Evolutionary conservation across 768 basidiomycete genomes (phyloP).

Genomic region (Kwoniella dendrophila): DNA sequence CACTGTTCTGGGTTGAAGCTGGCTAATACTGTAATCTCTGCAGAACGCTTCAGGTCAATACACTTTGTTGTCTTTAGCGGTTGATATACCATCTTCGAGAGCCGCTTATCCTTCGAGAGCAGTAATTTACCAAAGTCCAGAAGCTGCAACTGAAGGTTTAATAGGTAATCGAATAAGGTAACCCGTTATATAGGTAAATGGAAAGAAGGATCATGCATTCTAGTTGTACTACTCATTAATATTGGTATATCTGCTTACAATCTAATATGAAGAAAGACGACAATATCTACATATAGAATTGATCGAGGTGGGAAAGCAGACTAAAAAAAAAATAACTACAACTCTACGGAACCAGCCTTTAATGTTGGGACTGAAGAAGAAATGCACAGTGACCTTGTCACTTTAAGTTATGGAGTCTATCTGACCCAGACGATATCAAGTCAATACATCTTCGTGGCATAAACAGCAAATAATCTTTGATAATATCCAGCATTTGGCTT

Average conservation of each 20-base stretch:
- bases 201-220: conserved; percentile 3
- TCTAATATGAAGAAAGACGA: no score
- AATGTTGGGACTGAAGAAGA: no score
- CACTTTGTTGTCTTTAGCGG: conserved; percentile 48
- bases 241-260: no score
- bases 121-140: conserved; percentile 48
- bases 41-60: conserved; percentile 50
- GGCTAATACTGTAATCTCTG: no score
- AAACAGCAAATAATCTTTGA: conserved; percentile 47
- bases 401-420: no score
- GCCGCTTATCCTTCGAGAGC: conserved; percentile 47
- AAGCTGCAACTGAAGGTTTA: conserved; percentile 50
- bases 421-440: no score
- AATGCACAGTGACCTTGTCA: no score
- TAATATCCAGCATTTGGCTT: conserved; percentile 30
- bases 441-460: conserved; percentile 45
- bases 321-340: no score
- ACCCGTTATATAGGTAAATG: no score
- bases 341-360: no score
- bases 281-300: no score
- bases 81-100: conserved; percentile 48
- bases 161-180: conserved; percentile 33
- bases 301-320: no score
- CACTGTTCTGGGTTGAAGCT: background rate
- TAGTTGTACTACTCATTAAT: background rate